Evolutionary conservation across 768 basidiomycete genomes (phyloP), one percentile per base, ranked within the genome.

Genomic region (Panus rudis): DNA sequence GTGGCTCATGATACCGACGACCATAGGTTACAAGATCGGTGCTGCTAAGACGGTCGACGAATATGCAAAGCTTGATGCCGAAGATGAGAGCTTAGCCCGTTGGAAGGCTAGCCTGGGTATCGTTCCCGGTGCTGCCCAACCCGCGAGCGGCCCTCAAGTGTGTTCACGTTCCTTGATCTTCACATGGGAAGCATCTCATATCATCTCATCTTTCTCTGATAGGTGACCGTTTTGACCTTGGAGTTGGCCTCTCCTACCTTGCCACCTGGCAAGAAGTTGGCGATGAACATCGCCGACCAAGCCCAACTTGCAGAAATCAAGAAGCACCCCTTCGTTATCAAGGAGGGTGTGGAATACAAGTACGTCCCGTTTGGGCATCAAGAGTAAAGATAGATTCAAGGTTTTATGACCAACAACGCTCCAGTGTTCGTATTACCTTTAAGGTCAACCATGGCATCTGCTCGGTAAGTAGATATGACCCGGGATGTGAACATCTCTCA

Each of bases 71-170:
- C 77, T 94, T 33, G 93, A 96, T 65, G 81, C 84, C 23, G 73
- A 86, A 48, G 93, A 97, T 61, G 93, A 96, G 65, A 91, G 88
- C 62, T 75, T 98, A 55, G 81, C 84, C 24, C 81, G 91, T 50
- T 98, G 94, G 94, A 98, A 98, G 63, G 90, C 89, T 28, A 91
- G 84, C 41, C 73, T 98, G 21, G 94, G 94, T 41, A 80, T 97
- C 47, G 73, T 76, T 40, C 72, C 78, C 25, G 80, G 75, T 22
- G 69, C 60, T 16, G 21, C 59, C 4, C 65, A 58, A 16, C 56
- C 67, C 44, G 60, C 68, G 12, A 63, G 47, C 52, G 78, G 77
- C 12, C 85, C 86, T 39, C 89, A 88, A 77, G 90, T 84, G 46
- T 20, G 49, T 37, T 17, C 41, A 26, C 37, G 21, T 31, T 58